phyloP scores from a whole-genome alignment of 805 yeast species.

The Lachancea thermotolerans region DNA sequence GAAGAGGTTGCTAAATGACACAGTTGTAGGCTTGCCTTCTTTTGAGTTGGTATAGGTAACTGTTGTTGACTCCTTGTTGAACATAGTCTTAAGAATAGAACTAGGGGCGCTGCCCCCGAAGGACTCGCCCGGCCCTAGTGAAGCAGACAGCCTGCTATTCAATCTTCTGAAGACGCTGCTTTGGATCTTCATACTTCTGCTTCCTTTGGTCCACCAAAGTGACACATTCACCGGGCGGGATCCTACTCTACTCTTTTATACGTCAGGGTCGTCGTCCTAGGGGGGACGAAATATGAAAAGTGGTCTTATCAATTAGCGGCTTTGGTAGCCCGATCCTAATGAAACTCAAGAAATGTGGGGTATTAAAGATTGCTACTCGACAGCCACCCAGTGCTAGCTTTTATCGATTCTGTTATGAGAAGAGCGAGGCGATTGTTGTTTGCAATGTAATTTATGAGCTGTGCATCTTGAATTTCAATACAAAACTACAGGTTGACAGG shows the following conservation, averaged over 20 bases:
- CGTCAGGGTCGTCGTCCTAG: neutral
- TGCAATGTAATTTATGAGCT: too few relatives aligned
- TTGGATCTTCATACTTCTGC: neutral
- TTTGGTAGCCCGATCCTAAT: too few relatives aligned
- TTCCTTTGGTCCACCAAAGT: neutral
- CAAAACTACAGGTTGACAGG: too few relatives aligned
- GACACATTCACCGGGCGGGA: too few relatives aligned
- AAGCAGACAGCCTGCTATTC: slow-evolving; percentile 1
- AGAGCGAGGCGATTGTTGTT: too few relatives aligned
- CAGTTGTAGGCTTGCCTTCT: slow-evolving; percentile 18
- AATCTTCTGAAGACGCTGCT: neutral
- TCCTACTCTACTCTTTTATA: too few relatives aligned
- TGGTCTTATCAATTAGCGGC: neutral
- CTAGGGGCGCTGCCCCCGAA: neutral
- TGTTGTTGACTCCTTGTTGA: slow-evolving; percentile 20
- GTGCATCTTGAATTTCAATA: too few relatives aligned
- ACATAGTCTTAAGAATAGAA: slow-evolving; percentile 5
- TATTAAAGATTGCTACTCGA: too few relatives aligned
- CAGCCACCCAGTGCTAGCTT: too few relatives aligned
- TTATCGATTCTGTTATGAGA: too few relatives aligned
- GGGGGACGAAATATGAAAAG: neutral
- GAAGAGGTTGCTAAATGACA: slow-evolving; percentile 45
- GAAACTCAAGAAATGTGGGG: too few relatives aligned
- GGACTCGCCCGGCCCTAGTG: slow-evolving; percentile 7
- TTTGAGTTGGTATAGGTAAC: slow-evolving; percentile 18